phyloP scores from a whole-genome alignment of 2,329 filamentous ascomycete genomes.

The Incumbomyces delicatus region DNA sequence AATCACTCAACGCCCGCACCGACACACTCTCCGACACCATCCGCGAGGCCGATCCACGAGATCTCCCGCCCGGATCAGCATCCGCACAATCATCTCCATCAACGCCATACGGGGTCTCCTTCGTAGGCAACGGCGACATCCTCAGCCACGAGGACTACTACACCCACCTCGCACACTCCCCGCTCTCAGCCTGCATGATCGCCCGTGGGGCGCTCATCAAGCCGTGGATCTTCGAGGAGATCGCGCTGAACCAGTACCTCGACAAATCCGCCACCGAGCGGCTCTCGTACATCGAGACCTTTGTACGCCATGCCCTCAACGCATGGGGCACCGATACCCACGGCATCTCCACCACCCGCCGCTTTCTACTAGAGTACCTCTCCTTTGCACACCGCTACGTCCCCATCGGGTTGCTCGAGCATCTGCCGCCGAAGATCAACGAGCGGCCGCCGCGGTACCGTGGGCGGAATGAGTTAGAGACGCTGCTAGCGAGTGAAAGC shows the following conservation, averaged over 20 bases:
- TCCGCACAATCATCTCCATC: constrained; percentile 6
- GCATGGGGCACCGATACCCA: constrained; percentile 94
- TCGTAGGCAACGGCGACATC: constrained; percentile 93
- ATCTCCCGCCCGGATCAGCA: constrained; percentile 47
- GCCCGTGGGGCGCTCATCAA: constrained; percentile 94
- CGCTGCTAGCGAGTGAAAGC: constrained; percentile 78
- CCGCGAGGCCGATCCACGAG: constrained; percentile 64
- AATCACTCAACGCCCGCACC: constrained; percentile 62
- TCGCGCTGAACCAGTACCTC: constrained; percentile 72
- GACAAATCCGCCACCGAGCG: constrained; percentile 90
- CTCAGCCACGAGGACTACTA: constrained; percentile 88
- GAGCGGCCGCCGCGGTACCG: constrained; percentile 77
- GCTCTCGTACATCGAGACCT: constrained; percentile 76
- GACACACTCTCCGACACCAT: constrained; percentile 64
- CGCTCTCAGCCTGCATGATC: constrained; percentile 92
- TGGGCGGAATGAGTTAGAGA: constrained; percentile 85
- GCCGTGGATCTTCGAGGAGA: constrained; percentile 98
- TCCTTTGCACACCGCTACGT: constrained; percentile 91
- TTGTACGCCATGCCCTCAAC: constrained; percentile 80
- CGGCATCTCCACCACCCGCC: constrained; percentile 77
- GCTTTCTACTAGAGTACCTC: constrained; percentile 91
- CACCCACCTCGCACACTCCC: constrained; percentile 62
- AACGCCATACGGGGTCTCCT: constrained; percentile 62
- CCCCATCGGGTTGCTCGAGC: constrained; percentile 76
- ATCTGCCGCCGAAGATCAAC: constrained; percentile 78